Evolutionary conservation across 441 rosid species (phyloP).

Genomic region (Corymbia citriodora): DNA sequence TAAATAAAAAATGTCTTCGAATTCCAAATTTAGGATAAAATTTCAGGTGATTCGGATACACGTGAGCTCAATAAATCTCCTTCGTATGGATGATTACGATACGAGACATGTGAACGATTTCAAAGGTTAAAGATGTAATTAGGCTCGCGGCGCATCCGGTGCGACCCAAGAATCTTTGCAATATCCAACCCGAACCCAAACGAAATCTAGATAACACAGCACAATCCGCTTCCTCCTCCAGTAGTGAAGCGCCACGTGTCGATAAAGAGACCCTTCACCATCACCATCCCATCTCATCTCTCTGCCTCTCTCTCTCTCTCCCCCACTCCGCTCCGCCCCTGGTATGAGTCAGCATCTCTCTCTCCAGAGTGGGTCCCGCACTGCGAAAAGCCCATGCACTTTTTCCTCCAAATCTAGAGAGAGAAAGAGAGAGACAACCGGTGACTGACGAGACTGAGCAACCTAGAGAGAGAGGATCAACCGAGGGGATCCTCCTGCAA

Average conservation of each 20-base stretch:
- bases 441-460: neutral
- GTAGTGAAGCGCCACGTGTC: constrained; percentile 31
- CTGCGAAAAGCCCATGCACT: neutral
- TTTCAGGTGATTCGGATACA: neutral
- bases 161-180: neutral
- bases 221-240: constrained; percentile 34
- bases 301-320: neutral
- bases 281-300: no score
- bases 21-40: neutral
- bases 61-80: neutral
- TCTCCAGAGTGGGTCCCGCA: neutral
- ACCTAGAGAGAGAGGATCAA: neutral
- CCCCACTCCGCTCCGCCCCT: neutral
- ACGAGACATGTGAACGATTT: neutral
- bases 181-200: neutral
- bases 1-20: neutral
- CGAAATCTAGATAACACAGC: constrained; percentile 48
- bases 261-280: neutral
- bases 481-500: neutral
- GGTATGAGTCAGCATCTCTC: constrained; percentile 7
- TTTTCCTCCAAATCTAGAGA: neutral
- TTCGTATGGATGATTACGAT: neutral
- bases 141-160: neutral
- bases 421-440: neutral
- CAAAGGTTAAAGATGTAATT: neutral